Evolutionary conservation across 495 filamentous ascomycete species (phyloP), one percentile per base, ranked within the genome.

Genomic region (Talaromyces trachyspermus): DNA sequence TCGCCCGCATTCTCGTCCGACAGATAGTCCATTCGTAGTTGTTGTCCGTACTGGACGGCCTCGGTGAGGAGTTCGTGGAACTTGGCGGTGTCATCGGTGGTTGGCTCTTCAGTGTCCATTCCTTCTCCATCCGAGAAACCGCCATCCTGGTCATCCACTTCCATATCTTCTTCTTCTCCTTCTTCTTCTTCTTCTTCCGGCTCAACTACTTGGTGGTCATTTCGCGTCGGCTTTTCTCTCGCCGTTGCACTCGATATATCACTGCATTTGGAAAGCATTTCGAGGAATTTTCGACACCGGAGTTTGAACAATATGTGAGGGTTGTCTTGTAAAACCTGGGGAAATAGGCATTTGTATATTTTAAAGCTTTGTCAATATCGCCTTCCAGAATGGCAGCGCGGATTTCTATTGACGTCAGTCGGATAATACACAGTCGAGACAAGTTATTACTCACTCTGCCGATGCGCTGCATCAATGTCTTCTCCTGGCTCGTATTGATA

Each of bases 111-210:
- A 8, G 69, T 78, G 30, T 81, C 77, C 69, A 81, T 80, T 7
- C 65, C 62, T 49, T 76, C 72, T 4, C 61, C 66, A 17, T 75
- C 69, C 18, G 68, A 65, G 33, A 80, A 78, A 8, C 58, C 62
- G 15, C 69, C 59, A 24, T 70, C 63, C 19, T 57, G 54, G 25
- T 77, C 72, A 26, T 87, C 83, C 60, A 95, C 75, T 54, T 95
- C 91, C 76, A 88, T 86, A 35, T 86, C 85, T 36, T 84, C 75
- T 52, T 82, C 78, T 22, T 30, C 23, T 36, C 32, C 32, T 9
- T 95, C 90, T 76, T 96, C 89, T 41, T 96, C 89, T 41, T 95
- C 90, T 75, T 87, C 86, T 35, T 86, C 85, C 35, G 83, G 48
- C 20, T 43, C 43, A 55, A 78, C 74, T 41, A 75, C 68, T 43